Evolutionary conservation across 176 grass and related monocot species (phyloP).

Genomic region (Eleusine indica): DNA sequence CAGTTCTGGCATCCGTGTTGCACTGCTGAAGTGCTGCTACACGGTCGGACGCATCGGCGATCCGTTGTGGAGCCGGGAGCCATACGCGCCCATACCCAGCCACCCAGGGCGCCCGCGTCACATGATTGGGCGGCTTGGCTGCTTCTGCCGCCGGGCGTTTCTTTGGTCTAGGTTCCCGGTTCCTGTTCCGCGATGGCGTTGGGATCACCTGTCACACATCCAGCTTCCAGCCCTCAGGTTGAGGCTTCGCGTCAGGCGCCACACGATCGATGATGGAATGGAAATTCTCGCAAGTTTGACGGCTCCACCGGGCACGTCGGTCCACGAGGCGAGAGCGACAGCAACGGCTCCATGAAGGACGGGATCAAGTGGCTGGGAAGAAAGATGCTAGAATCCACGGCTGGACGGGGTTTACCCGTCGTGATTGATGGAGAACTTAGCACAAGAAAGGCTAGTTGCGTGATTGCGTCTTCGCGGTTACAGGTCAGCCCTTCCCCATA

Average conservation of each 20-base stretch:
- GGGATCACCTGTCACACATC: constrained; percentile 18
- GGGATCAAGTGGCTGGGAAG: background rate
- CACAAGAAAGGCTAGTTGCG: constrained; percentile 9
- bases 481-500: no score
- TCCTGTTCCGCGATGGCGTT: constrained; percentile 4
- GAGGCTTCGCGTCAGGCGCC: background rate
- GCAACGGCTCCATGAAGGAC: background rate
- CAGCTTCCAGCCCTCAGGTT: constrained; percentile 1
- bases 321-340: background rate
- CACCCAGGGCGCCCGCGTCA: background rate
- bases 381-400: background rate
- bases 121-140: background rate
- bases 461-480: background rate
- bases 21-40: background rate
- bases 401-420: background rate
- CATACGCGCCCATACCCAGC: background rate
- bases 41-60: background rate
- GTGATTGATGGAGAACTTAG: background rate
- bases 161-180: background rate
- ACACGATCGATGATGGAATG: background rate
- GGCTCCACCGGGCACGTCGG: background rate
- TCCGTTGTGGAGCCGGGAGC: background rate
- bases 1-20: background rate
- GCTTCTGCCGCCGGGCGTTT: background rate
- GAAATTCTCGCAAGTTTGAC: constrained; percentile 14